Conservation (phyloP, 768 basidiomycete species). For the Termitomyces heimii region DNA sequence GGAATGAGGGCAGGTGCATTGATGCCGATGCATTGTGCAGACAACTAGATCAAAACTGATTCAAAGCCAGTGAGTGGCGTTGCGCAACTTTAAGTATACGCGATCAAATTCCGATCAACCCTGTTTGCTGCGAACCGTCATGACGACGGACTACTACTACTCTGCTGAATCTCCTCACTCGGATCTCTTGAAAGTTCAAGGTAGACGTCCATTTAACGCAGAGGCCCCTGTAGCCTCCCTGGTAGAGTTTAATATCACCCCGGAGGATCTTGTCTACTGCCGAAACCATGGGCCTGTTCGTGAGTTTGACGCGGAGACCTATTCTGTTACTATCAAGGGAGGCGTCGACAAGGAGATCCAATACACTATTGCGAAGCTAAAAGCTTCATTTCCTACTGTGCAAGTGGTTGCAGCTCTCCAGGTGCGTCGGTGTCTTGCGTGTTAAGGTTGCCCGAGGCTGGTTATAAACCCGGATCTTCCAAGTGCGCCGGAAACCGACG, state of each 20-base stretch:
- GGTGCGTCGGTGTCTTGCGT: conserved; percentile 24
- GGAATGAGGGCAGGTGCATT: conserved; percentile 39
- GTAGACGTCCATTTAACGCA: conserved; percentile 57
- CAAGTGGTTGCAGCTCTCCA: conserved; percentile 51
- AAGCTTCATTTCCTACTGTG: conserved; percentile 29
- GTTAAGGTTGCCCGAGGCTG: not conserved
- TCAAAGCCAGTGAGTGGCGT: not conserved
- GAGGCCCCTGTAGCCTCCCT: conserved; percentile 54
- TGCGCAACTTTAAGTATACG: not conserved
- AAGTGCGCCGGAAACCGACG: conserved; percentile 67
- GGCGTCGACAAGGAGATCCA: conserved; percentile 23
- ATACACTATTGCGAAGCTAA: conserved; percentile 34
- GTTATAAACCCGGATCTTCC: not conserved
- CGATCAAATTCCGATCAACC: conserved; percentile 12
- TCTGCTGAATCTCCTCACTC: conserved; percentile 45
- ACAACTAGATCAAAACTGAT: not conserved
- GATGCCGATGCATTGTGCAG: not conserved
- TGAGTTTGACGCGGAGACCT: conserved; percentile 41
- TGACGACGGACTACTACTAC: conserved; percentile 47
- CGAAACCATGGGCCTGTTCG: conserved; percentile 66
- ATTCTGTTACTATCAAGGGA: conserved; percentile 33
- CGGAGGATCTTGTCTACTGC: conserved; percentile 59
- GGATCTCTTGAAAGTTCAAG: conserved; percentile 37
- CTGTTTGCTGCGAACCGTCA: conserved; percentile 17
- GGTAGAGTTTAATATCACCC: conserved; percentile 55